These are phyloP conservation scores for Capsicum baccatum DNA, from an alignment of 257 asterid genomes.

Conservation along the genomic window DNA sequence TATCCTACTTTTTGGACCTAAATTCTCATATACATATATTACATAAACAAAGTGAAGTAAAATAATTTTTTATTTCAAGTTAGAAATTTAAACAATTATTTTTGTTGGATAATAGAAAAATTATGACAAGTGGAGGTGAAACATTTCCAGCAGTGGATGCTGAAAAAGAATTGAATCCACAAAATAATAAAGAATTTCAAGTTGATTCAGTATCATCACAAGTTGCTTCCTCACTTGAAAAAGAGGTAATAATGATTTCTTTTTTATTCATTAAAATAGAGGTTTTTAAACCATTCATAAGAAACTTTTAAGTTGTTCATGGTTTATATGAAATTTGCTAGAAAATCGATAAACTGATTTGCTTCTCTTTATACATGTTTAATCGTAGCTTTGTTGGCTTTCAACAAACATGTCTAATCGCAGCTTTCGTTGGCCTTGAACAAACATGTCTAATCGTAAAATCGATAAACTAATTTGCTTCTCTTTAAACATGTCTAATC, in stretches of 20 bases:
- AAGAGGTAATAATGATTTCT: slow-evolving; percentile 49
- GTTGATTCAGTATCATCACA: slow-evolving; percentile 67
- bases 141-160: slow-evolving; percentile 68
- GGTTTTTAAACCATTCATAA: background rate
- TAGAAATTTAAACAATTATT: background rate
- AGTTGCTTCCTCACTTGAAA: slow-evolving; percentile 47
- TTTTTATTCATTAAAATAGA: background rate
- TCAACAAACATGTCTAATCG: too few relatives aligned
- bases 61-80: background rate
- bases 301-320: background rate
- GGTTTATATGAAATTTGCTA: too few relatives aligned
- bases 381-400: too few relatives aligned
- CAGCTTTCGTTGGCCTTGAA: too few relatives aligned
- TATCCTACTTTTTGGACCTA: slow-evolving; percentile 19
- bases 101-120: slow-evolving; percentile 29
- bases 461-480: too few relatives aligned
- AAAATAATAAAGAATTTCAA: slow-evolving; percentile 48
- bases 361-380: too few relatives aligned
- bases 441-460: too few relatives aligned
- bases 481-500: too few relatives aligned
- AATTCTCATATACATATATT: background rate
- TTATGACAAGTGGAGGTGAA: slow-evolving; percentile 52
- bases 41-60: slow-evolving; percentile 21
- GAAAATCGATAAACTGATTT: too few relatives aligned
- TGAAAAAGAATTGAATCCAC: slow-evolving; percentile 63